Base-by-base conservation (phyloP, 2,329 filamentous ascomycete species). In the Aureobasidium melanogenum region DNA sequence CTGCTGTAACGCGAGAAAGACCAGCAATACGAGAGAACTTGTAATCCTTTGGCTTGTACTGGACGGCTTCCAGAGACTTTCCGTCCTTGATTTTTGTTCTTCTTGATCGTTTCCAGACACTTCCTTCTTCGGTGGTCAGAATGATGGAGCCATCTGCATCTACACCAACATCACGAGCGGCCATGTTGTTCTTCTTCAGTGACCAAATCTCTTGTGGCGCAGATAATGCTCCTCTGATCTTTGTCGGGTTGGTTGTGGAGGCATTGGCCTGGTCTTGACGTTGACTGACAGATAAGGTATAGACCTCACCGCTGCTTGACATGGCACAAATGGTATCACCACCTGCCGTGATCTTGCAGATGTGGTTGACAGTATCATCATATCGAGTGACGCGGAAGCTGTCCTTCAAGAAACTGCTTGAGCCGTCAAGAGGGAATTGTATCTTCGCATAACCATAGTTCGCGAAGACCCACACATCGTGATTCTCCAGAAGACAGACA, bases 401-500 rank as follows among this genome's bases (percentile, higher is more conserved):
- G 60, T 83, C 80, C 62, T 83, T 82, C 46, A 88, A 86, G 63
- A 84, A 84, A 63, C 87, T 91, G 22, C 82, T 82, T 65, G 90
- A 87, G 6, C 84, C 82, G 65, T 92, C 88, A 36, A 89, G 78
- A 0, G 91, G 89, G 65, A 97, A 96, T 48, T 85, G 86, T 60
- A 97, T 81, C 65, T 91, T 89, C n/a, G 91, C 91, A 71, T 96
- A 97, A 5, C 93, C 93, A 69, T 96, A 97, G 66, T 95, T 95
- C 0, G 91, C 93, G 68, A 99, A 96, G 0, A 99, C 87, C 80
- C 89, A 95, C 10, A 97, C 91, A 22, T 91, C 91, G 66, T 89
- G 86, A 67, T 91, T 96, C 52, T 91, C 88, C 3, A 99, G 82
- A 30, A 99, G 76, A 64, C 91, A 88, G 1, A 88, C 87, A 0